These are phyloP conservation scores for Misopates orontium DNA, from an alignment of 257 asterid genomes.

Conservation along the genomic window DNA sequence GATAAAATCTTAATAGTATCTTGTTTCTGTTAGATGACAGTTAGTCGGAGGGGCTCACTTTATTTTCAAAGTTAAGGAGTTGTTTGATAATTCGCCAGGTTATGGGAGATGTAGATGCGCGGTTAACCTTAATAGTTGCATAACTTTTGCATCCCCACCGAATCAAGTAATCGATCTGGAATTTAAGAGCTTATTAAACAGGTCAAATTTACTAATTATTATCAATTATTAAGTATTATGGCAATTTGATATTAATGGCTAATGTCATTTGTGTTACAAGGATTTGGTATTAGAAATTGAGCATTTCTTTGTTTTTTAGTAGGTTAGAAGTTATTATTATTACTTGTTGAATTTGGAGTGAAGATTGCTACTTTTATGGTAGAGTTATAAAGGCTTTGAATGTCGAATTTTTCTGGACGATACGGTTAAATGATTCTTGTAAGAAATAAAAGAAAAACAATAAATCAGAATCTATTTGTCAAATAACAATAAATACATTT, in stretches of 20 bases:
- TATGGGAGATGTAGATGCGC: too few relatives aligned
- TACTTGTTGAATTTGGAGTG: neutral
- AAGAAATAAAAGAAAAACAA: neutral
- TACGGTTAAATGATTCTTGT: neutral
- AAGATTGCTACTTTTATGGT: constrained; percentile 26
- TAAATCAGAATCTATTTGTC: neutral
- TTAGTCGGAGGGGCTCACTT: too few relatives aligned
- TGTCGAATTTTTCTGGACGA: neutral
- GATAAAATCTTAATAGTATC: too few relatives aligned
- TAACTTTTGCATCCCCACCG: too few relatives aligned
- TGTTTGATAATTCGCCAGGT: too few relatives aligned
- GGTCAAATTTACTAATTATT: too few relatives aligned
- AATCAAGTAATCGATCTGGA: too few relatives aligned
- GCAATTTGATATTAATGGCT: constrained; percentile 13
- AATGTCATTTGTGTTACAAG: neutral
- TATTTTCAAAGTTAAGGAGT: too few relatives aligned
- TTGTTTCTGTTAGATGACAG: too few relatives aligned
- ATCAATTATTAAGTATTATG: neutral
- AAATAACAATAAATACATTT: neutral
- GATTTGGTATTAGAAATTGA: neutral
- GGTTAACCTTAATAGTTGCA: too few relatives aligned
- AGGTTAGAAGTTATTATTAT: constrained; percentile 24
- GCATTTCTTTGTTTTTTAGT: constrained; percentile 14
- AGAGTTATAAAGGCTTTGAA: constrained; percentile 17
- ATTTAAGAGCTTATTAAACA: too few relatives aligned